Base-by-base conservation (phyloP, 805 yeast genomes). In the Wickerhamomyces rabaulensis region DNA sequence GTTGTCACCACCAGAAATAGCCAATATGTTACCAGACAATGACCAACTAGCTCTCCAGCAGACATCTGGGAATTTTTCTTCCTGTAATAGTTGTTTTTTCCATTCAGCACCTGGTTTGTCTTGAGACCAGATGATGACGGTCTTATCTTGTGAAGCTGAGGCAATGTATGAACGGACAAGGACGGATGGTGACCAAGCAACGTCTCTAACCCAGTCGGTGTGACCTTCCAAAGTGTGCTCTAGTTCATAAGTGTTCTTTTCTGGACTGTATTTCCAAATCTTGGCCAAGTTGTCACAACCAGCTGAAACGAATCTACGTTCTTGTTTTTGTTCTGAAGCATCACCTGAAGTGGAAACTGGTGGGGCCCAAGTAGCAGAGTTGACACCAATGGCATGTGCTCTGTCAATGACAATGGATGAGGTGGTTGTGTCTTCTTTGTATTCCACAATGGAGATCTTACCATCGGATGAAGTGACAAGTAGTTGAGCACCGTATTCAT, bases 31-130 rank as follows among this genome's bases (percentile, higher is more conserved):
- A 45, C 99, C 99, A 41, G 95, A 85, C 56, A 91, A 74, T 12
- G 97, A 89, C 99, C 99, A 94, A 56, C 95, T 84, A 42, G 95
- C 96, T 66, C 97, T 83, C 99, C 99, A 94, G 57, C 95, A 87
- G 23, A 91, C 97, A 64, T 94, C 99, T 15, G 97, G 94, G 76
- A 94, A 94, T 63, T 81, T 84, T 36, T 88, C 95, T 17, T 77
- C 75, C 42, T 82, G 80, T 61, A 94, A 75, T 36, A 78, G 70
- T 60, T 82, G 84, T 64, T 86, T 86, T 64, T 84, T 82, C 99
- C 99, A 94, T 53, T 75, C 74, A 3, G 79, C 80, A 22, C 75
- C 76, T 47, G 65, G 65, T 43, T 71, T 75, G 52, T 84, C 91
- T 66, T 89, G 92, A 9, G 96, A 83, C 99, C 99, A 94, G 63